Percentiles rank a stretch among this genome's conserved stretches.
phyloP scores from a whole-genome alignment of 352 stramenopile species.

The Phytophthora chlamydospora region DNA sequence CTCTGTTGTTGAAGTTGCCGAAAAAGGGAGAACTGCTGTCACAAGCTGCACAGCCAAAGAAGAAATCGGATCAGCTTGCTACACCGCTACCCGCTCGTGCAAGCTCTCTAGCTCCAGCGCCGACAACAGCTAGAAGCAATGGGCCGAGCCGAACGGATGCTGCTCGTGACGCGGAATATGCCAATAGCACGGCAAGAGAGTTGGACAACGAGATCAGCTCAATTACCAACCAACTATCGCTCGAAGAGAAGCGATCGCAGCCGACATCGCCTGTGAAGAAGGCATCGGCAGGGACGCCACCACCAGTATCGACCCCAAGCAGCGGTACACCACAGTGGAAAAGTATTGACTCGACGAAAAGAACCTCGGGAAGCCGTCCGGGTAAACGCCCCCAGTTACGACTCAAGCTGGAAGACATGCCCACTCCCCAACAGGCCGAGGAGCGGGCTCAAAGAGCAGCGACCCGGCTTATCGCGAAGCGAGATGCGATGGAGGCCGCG shows the following conservation, averaged over 20 bases:
- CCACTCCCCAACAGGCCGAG: constrained; percentile 85
- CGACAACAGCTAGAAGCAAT: constrained; percentile 11
- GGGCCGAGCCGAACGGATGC: constrained; percentile 5
- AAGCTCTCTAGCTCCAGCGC: not conserved
- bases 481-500: constrained; percentile 72
- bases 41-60: constrained; percentile 6
- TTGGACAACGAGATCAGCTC: constrained; percentile 48
- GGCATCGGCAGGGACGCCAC: constrained; percentile 15
- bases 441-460: constrained; percentile 76
- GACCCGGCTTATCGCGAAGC: constrained; percentile 72
- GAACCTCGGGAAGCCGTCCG: constrained; percentile 11
- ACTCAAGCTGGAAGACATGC: constrained; percentile 88
- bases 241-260: constrained; percentile 55
- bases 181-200: constrained; percentile 24
- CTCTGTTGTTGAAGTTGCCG: constrained; percentile 1
- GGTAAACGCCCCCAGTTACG: constrained; percentile 70
- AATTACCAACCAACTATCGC: constrained; percentile 45
- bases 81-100: constrained; percentile 1
- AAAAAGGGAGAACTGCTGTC: constrained; percentile 12
- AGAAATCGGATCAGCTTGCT: not conserved
- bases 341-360: constrained; percentile 33
- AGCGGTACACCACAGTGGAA: constrained; percentile 30
- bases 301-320: constrained; percentile 19
- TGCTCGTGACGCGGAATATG: constrained; percentile 1
- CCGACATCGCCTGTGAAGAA: constrained; percentile 14